phyloP scores from a whole-genome alignment of 2,329 filamentous ascomycete species.

The Fusarium keratoplasticum region DNA sequence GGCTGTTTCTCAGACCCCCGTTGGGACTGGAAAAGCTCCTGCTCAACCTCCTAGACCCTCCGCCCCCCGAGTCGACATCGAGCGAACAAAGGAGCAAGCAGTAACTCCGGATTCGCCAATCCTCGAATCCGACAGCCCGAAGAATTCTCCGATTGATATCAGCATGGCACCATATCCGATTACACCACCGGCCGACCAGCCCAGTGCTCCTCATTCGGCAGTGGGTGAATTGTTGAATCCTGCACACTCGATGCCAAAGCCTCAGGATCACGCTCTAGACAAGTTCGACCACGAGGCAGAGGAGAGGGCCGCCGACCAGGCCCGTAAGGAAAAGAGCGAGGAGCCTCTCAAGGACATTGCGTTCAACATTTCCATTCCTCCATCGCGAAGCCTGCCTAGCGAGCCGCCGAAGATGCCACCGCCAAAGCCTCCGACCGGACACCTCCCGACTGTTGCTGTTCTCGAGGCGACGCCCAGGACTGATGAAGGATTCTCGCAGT shows the following conservation, averaged over 20 bases:
- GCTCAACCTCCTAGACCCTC: slow-evolving; percentile 18
- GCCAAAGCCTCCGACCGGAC: slow-evolving; percentile 58
- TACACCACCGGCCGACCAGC: slow-evolving; percentile 69
- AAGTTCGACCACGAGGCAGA: slow-evolving; percentile 67
- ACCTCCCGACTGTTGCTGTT: slow-evolving; percentile 54
- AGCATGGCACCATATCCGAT: slow-evolving; percentile 72
- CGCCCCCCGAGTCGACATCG: slow-evolving; percentile 41
- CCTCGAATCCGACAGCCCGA: slow-evolving; percentile 62
- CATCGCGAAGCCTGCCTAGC: slow-evolving; percentile 66
- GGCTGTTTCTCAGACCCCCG: slow-evolving; percentile 47
- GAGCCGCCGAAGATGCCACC: slow-evolving; percentile 64
- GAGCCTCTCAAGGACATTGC: slow-evolving; percentile 59
- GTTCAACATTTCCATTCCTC: slow-evolving; percentile 64
- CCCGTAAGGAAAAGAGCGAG: slow-evolving; percentile 59
- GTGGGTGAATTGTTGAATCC: slow-evolving; percentile 66
- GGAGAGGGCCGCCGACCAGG: slow-evolving; percentile 59
- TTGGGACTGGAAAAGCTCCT: slow-evolving; percentile 18
- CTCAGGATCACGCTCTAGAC: slow-evolving; percentile 69
- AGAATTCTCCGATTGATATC: slow-evolving; percentile 69
- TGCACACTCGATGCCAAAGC: slow-evolving; percentile 69
- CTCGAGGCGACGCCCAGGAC: slow-evolving; percentile 58
- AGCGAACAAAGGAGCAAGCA: slow-evolving; percentile 33
- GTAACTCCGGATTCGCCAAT: slow-evolving; percentile 59
- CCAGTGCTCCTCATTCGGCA: slow-evolving; percentile 54
- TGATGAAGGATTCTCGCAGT: slow-evolving; percentile 61